Conservation (phyloP, 176 grass and related monocot genomes). For the Dactylis glomerata region DNA sequence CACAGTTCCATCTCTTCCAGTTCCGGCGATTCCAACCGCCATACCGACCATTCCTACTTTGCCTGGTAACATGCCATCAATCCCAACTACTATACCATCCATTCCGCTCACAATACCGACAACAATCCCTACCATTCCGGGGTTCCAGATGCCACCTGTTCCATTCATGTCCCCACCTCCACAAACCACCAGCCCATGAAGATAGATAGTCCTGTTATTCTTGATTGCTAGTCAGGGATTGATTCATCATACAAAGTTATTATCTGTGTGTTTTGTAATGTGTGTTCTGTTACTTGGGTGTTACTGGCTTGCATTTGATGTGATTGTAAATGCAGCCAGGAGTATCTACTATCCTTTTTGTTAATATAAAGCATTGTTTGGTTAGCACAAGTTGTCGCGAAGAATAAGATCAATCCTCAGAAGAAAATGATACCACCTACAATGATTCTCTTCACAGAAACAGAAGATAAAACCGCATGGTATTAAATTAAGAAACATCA, state of each 20-base stretch:
- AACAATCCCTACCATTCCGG: slow-evolving; percentile 52
- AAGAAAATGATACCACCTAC: background rate
- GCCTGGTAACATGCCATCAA: slow-evolving; percentile 40
- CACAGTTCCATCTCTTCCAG: slow-evolving; percentile 44
- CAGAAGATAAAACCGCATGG: background rate
- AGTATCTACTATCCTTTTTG: slow-evolving; percentile 27
- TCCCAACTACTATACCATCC: slow-evolving; percentile 42
- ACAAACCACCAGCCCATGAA: slow-evolving; percentile 50
- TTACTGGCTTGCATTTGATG: slow-evolving; percentile 34
- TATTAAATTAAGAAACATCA: background rate
- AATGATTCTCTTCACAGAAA: background rate
- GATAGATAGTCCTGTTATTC: background rate
- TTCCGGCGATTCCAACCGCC: slow-evolving; percentile 26
- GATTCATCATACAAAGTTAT: slow-evolving; percentile 1
- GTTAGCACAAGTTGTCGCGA: background rate
- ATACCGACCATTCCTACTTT: slow-evolving; percentile 43
- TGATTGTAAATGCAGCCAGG: slow-evolving; percentile 40
- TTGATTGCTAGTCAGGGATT: slow-evolving; percentile 12
- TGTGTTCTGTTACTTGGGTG: slow-evolving; percentile 20
- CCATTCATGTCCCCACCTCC: slow-evolving; percentile 52
- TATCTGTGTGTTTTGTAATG: slow-evolving; percentile 30
- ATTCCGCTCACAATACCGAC: slow-evolving; percentile 46
- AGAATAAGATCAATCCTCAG: background rate
- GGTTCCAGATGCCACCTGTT: slow-evolving; percentile 50
- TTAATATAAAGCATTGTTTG: slow-evolving; percentile 35